Percentiles rank a stretch among this genome's conserved stretches.
These are phyloP conservation scores for Geotrichum aggregatum DNA, from an alignment of 1,139 yeast species.

Conservation along the genomic window DNA sequence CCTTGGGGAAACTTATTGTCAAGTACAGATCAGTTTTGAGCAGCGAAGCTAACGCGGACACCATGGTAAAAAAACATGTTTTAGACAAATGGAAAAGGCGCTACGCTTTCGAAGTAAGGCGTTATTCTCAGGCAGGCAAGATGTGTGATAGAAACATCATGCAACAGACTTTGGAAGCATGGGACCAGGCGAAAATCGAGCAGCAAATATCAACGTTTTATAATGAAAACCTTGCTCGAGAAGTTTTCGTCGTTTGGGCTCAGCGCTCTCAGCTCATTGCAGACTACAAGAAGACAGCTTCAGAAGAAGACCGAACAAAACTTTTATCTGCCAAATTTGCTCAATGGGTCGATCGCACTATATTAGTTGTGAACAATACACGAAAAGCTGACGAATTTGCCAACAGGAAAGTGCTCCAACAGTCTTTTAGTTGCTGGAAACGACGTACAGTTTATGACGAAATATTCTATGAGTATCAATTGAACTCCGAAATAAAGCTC, in stretches of 20 bases:
- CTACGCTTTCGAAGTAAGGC: neutral
- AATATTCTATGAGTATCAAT: neutral
- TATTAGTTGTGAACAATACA: neutral
- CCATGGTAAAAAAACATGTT: neutral
- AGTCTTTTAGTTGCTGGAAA: conserved; percentile 13
- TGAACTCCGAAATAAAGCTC: neutral
- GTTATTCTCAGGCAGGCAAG: neutral
- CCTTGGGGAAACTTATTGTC: neutral
- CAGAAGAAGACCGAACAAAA: neutral
- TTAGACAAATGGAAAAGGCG: conserved; percentile 1
- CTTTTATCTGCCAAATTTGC: neutral
- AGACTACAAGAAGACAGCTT: conserved; percentile 3
- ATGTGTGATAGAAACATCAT: conserved; percentile 8
- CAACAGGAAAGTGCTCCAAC: neutral
- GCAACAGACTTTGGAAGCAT: conserved; percentile 5
- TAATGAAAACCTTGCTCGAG: conserved; percentile 7
- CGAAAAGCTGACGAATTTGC: conserved; percentile 3
- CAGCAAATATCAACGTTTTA: neutral
- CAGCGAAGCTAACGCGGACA: neutral
- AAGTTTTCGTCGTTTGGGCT: conserved; percentile 10
- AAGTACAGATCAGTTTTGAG: neutral
- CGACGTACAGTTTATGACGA: conserved; percentile 5
- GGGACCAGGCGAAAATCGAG: conserved; percentile 15
- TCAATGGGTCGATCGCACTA: conserved; percentile 1
- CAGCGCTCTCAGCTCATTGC: neutral